Conservation (phyloP, 1,284 basidiomycete genomes). For the Ceratobasidium theobromae region DNA sequence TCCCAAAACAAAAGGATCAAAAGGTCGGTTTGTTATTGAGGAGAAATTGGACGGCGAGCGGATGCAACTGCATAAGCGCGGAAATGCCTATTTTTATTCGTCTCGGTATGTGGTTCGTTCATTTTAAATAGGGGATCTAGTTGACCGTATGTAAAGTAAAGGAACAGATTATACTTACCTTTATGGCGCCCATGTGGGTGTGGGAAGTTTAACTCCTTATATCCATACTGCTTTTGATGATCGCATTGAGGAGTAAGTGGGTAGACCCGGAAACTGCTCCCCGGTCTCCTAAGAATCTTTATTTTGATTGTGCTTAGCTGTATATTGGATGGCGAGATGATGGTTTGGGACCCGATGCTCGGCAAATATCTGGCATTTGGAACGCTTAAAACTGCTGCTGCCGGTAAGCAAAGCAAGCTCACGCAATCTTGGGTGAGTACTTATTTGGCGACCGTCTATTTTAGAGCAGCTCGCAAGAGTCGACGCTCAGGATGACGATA, state of each 20-base stretch:
- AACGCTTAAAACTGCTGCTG: slow-evolving; percentile 84
- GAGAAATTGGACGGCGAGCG: slow-evolving; percentile 96
- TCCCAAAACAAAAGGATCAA: slow-evolving; percentile 8
- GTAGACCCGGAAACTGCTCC: too few species aligned
- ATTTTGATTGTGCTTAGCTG: slow-evolving; percentile 54
- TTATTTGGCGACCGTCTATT: too few species aligned
- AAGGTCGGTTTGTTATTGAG: slow-evolving; percentile 78
- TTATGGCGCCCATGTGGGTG: slow-evolving; percentile 79
- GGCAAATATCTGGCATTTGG: slow-evolving; percentile 88
- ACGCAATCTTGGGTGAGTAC: too few species aligned
- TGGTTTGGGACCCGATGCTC: slow-evolving; percentile 90
- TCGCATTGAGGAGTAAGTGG: slow-evolving; percentile 73
- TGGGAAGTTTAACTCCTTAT: slow-evolving; percentile 82
- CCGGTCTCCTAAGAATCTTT: too few species aligned
- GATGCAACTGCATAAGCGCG: slow-evolving; percentile 89
- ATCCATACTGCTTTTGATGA: slow-evolving; percentile 74
- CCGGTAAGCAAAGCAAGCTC: slow-evolving; percentile 52
- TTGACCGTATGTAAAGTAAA: slow-evolving; percentile 56
- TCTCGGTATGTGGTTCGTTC: slow-evolving; percentile 61
- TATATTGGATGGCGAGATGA: slow-evolving; percentile 94
- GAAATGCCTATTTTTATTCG: slow-evolving; percentile 86
- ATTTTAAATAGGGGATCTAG: neutral
- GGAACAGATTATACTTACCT: slow-evolving; percentile 92
- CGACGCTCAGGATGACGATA: slow-evolving; percentile 59
- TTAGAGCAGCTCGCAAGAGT: slow-evolving; percentile 54